Base-by-base conservation (phyloP, 768 basidiomycete species). In the Tylopilus vinaceipallidus region DNA sequence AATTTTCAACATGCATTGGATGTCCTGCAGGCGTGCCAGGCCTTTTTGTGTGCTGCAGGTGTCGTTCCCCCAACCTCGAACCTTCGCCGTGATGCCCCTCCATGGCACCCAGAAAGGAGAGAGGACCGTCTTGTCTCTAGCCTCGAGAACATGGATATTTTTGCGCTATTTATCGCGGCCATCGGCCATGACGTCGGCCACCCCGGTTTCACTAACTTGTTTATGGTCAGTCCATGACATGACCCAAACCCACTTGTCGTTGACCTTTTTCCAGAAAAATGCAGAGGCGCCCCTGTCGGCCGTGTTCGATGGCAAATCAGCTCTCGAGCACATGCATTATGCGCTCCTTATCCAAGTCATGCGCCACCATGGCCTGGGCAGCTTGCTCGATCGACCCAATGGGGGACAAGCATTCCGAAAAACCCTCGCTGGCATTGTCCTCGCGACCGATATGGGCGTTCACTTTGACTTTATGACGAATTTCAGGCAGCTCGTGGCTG, bases 161-260 rank as follows among this genome's bases (percentile, higher is more conserved):
- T 98, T 59, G 81, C 88, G 2, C 69, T 98, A 13, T 88, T 87
- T 59, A 75, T 99, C 47, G 93, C 91, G 2, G 95, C 95, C 35
- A 92, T 99, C 59, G 97, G 97, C 0, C 97, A 99, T 63, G 97
- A 99, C 67, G 94, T 92, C 16, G 95, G 92, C 0, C 97, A 99
- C 70, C 97, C 97, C 0, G 97, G 97, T 1, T 80, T 98, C 49
- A 88, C 86, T 22, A 98, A 98, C 64, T 73, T 81, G 13, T 98
- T 98, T 71, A 90, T 98, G 89, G 94, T 91, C 60, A 66, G 82
- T 78, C 42, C 9, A 20, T 27, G 20, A 5, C 13, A 11, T 24
- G 20, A 24, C 47, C 42, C 22, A 30, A 34, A 32, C 43, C 22
- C 50, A 29, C 32, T 10, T 22, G 6, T 50, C 34, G 41, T 30